Evolutionary conservation across 1,139 yeast species (phyloP), one percentile per base, ranked within the genome.

Genomic region (Petasospora rhodanensis): DNA sequence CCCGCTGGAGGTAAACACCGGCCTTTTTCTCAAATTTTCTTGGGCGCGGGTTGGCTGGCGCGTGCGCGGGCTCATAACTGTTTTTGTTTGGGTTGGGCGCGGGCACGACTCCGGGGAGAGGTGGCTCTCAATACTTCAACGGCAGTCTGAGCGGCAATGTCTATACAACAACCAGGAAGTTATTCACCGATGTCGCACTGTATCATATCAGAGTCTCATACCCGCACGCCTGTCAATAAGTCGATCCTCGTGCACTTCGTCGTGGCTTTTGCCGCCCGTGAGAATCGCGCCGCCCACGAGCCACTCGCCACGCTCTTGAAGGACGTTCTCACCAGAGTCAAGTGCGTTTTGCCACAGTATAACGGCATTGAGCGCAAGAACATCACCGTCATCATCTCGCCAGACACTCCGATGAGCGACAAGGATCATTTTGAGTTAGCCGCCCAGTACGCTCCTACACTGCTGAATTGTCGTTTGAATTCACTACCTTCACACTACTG

Each of bases 371-470:
- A 29, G 9, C 11, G 2, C 4, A 6, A 24, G 3, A 14, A n/a
- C 3, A 14, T 28, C 12, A 20, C 26, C 2, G 28, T 32, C 1
- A 5, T 27, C 12, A 21, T 32, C 10, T 28, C 14, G 4, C 29
- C 29, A 3, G 31, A 28, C 7, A 4, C 27, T 5, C 26, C 30
- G 4, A 20, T 34, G 29, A 22, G 18, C 3, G 38, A 38, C 11
- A 19, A 19, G 9, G 18, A 10, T 7, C 28, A 24, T 20, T 38
- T 32, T 21, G 27, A 24, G 19, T 18, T 32, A 12, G 22, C 33
- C 31, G 38, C 41, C 30, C 17, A 24, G 41, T 34, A 12, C n/a
- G 32, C 16, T 13, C n/a, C 6, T 11, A 23, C 20, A n/a, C n/a
- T n/a, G n/a, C n/a, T n/a, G n/a, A n/a, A n/a, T n/a, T n/a, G n/a